These are phyloP conservation scores for Apiotrichum akiyoshidainum DNA, from an alignment of 1,284 basidiomycete genomes.

Conservation along the genomic window DNA sequence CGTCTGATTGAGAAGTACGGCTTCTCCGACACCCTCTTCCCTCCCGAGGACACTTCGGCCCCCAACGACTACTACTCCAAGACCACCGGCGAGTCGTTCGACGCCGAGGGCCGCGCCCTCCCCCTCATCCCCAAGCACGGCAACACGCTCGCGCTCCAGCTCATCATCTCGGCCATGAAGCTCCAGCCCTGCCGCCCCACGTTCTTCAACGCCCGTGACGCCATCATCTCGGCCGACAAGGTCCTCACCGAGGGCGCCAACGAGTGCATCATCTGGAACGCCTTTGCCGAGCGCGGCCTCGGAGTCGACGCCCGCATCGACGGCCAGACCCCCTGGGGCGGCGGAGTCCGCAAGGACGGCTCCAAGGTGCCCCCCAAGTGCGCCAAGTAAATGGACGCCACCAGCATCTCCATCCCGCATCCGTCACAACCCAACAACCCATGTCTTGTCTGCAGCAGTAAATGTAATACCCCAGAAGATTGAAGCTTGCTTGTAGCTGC, in stretches of 20 bases:
- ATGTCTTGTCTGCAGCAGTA: too few species aligned
- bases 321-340: slow-evolving; percentile 89
- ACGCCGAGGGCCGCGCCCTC: slow-evolving; percentile 53
- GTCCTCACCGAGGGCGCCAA: slow-evolving; percentile 89
- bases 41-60: slow-evolving; percentile 57
- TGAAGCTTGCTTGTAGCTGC: too few species aligned
- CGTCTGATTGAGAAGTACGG: slow-evolving; percentile 75
- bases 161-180: slow-evolving; percentile 90
- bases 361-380: slow-evolving; percentile 50
- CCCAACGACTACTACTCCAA: slow-evolving; percentile 65
- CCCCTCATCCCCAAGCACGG: slow-evolving; percentile 84
- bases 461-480: too few species aligned
- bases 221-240: slow-evolving; percentile 90
- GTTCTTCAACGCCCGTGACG: slow-evolving; percentile 89
- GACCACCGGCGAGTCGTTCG: slow-evolving; percentile 30
- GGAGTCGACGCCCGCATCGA: slow-evolving; percentile 69
- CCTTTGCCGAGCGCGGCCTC: slow-evolving; percentile 77
- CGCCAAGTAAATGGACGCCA: too few species aligned
- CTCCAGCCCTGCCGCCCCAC: slow-evolving; percentile 84
- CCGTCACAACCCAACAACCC: too few species aligned
- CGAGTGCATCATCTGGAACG: slow-evolving; percentile 81
- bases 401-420: too few species aligned
- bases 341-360: slow-evolving; percentile 62
- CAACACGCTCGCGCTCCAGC: slow-evolving; percentile 81
- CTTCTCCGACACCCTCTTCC: slow-evolving; percentile 73